Percentiles rank a stretch among this genome's conserved stretches.
phyloP scores from a whole-genome alignment of 768 basidiomycete species.

The Candolleomyces eurysporus region DNA sequence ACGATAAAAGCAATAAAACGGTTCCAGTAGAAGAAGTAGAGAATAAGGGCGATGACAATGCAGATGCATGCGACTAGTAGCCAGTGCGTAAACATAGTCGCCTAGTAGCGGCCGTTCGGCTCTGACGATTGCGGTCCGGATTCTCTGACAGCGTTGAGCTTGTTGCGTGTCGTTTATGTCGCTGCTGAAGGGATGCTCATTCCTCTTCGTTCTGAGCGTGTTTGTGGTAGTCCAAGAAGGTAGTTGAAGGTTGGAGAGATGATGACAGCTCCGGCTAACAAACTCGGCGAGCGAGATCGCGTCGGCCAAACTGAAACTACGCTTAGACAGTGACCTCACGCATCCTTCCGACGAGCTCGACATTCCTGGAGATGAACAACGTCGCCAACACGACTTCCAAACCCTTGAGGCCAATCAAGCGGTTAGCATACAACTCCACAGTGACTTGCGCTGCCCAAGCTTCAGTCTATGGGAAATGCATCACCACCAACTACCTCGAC shows the following conservation, averaged over 20 bases:
- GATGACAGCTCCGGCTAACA: not conserved
- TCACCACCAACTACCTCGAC: constrained; percentile 79
- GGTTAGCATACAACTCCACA: constrained; percentile 70
- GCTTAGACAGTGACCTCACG: not conserved
- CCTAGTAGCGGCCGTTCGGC: not conserved
- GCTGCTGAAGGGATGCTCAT: not conserved
- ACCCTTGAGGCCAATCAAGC: constrained; percentile 50
- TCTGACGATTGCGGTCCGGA: not conserved
- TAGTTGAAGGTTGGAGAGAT: not conserved
- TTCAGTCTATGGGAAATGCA: constrained; percentile 83
- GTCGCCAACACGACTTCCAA: constrained; percentile 24
- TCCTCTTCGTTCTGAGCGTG: not conserved
- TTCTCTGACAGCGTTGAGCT: not conserved
- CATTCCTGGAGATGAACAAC: not conserved
- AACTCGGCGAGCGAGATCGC: not conserved
- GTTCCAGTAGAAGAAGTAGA: constrained; percentile 93
- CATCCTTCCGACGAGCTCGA: constrained; percentile 18
- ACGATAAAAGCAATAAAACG: constrained; percentile 72
- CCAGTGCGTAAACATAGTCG: constrained; percentile 52
- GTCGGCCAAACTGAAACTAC: not conserved
- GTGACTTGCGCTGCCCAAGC: constrained; percentile 74
- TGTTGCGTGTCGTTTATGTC: not conserved
- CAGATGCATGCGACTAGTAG: constrained; percentile 65
- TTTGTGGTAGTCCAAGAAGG: too few species aligned
- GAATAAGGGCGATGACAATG: constrained; percentile 51